Evolutionary conservation across 805 yeast genomes (phyloP).

Genomic region (Starmerella stellata): DNA sequence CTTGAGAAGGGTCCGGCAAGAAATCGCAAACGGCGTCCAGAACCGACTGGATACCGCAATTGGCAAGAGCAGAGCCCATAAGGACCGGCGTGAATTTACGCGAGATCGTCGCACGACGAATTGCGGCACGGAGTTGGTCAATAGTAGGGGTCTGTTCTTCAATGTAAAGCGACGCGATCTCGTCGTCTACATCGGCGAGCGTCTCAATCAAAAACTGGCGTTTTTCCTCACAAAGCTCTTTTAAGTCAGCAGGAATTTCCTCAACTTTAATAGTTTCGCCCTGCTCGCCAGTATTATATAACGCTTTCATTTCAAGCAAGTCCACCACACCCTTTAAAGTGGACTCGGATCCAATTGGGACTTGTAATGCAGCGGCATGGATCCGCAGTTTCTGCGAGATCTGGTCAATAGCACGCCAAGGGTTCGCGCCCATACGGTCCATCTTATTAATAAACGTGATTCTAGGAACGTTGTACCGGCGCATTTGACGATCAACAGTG

Average conservation of each 20-base stretch:
- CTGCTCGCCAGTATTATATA: constrained; percentile 61
- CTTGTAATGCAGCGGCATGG: constrained; percentile 94
- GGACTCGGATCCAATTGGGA: constrained; percentile 88
- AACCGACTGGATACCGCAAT: constrained; percentile 88
- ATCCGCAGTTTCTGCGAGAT: constrained; percentile 70
- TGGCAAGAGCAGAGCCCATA: constrained; percentile 97
- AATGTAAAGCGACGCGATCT: constrained; percentile 78
- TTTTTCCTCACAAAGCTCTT: constrained; percentile 74
- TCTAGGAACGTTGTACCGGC: constrained; percentile 93
- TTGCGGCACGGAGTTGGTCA: constrained; percentile 71
- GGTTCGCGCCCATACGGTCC: constrained; percentile 99
- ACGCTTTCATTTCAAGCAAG: constrained; percentile 68
- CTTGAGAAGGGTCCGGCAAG: constrained; percentile 88
- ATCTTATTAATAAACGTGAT: constrained; percentile 91
- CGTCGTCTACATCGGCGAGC: constrained; percentile 95
- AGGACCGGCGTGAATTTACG: constrained; percentile 97
- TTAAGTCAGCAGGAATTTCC: constrained; percentile 62
- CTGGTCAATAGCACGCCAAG: constrained; percentile 87
- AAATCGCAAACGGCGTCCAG: constrained; percentile 90
- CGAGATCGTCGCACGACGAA: constrained; percentile 87
- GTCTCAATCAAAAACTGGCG: constrained; percentile 75
- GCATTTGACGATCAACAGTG: constrained; percentile 97
- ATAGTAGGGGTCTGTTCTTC: constrained; percentile 78
- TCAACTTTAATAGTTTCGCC: constrained; percentile 60
- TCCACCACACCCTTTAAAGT: constrained; percentile 78